Evolutionary conservation across 2,329 filamentous ascomycete genomes (phyloP).

Genomic region (Botrytis pseudocinerea): DNA sequence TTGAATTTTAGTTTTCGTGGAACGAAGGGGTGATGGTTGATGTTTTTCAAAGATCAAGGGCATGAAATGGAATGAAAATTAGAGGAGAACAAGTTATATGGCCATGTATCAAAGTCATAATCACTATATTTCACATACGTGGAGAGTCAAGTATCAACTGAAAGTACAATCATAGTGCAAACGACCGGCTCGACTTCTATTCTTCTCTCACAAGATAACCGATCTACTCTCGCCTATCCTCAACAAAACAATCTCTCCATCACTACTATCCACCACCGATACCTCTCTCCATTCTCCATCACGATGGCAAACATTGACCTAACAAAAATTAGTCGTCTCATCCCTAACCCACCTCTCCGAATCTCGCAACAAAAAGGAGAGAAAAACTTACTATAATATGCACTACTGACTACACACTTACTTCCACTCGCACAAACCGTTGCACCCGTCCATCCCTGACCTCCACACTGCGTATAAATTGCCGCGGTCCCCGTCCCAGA

Average conservation of each 20-base stretch:
- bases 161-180: not conserved
- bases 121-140: not conserved
- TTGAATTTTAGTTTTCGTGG: not conserved
- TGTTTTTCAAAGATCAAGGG: not conserved
- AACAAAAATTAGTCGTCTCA: not conserved
- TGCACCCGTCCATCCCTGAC: slow-evolving; percentile 7
- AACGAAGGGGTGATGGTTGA: not conserved
- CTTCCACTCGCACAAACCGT: slow-evolving; percentile 10
- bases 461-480: slow-evolving; percentile 3
- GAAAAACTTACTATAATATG: slow-evolving; percentile 24
- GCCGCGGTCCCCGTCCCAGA: slow-evolving; percentile 4
- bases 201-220: not conserved
- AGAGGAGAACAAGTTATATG: not conserved
- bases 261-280: not conserved
- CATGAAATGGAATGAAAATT: not conserved
- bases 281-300: not conserved
- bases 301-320: slow-evolving; percentile 14
- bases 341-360: no score
- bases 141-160: not conserved
- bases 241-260: not conserved
- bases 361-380: not conserved
- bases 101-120: not conserved
- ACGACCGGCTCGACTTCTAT: not conserved
- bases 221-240: not conserved
- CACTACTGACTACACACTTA: slow-evolving; percentile 28